Percentiles rank a stretch among this genome's conserved stretches.
Conservation (phyloP, 2,329 filamentous ascomycete genomes). For the Hymenoscyphus linearis region DNA sequence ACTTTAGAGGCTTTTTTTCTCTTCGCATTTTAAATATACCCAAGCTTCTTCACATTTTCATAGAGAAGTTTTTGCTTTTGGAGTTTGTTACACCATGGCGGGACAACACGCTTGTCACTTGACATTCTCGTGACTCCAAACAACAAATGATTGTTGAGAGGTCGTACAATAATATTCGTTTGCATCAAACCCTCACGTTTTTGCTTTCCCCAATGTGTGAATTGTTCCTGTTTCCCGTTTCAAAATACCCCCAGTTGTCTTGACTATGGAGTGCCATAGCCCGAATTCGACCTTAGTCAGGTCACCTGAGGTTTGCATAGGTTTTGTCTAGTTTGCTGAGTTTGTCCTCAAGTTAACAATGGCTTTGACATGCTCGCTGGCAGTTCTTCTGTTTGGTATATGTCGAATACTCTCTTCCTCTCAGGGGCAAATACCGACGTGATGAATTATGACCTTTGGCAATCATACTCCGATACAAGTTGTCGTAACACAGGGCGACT, state of each 20-base stretch:
- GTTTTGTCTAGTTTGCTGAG: not conserved
- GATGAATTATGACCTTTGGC: not conserved
- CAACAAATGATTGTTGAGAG: conserved; percentile 7
- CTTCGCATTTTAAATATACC: not conserved
- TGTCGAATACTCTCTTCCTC: not conserved
- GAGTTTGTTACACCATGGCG: conserved; percentile 4
- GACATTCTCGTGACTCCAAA: not conserved
- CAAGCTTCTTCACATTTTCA: not conserved
- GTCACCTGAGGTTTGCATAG: not conserved
- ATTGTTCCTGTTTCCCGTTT: not conserved
- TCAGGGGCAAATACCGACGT: not conserved
- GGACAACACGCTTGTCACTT: not conserved
- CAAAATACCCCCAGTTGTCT: not conserved
- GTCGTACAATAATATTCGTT: conserved; percentile 13
- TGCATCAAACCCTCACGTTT: conserved; percentile 12
- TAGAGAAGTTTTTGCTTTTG: conserved; percentile 1
- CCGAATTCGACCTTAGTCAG: not conserved
- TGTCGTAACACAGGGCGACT: not conserved
- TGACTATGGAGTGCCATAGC: not conserved
- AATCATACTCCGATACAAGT: not conserved
- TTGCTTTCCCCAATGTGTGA: not conserved
- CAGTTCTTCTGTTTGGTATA: not conserved
- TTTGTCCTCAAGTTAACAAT: not conserved
- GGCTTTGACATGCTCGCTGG: not conserved
- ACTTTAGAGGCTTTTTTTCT: not conserved